Evolutionary conservation across 306 rosid genomes (phyloP).

Genomic region (Trifolium pratense): DNA sequence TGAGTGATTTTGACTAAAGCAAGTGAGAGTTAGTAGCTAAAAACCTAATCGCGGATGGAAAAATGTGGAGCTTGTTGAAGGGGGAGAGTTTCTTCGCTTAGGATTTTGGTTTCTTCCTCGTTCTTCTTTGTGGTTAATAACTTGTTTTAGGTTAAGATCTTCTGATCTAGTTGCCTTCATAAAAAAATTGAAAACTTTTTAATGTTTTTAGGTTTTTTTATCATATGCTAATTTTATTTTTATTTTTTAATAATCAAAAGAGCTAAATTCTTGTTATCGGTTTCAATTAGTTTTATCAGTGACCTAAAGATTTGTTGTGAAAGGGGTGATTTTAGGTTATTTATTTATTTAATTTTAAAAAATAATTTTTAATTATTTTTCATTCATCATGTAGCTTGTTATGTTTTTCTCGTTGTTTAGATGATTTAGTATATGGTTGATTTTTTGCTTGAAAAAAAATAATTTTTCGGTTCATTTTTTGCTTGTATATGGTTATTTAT

Average conservation of each 20-base stretch:
- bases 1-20: background rate
- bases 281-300: background rate
- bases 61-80: background rate
- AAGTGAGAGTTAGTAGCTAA: background rate
- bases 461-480: no score
- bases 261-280: background rate
- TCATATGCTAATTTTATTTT: background rate
- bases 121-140: background rate
- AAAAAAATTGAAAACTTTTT: conserved; percentile 1
- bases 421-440: conserved; percentile 17
- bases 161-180: background rate
- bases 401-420: background rate
- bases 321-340: no score
- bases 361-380: background rate
- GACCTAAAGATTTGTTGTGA: conserved; percentile 1
- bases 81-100: background rate
- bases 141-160: background rate
- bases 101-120: conserved; percentile 1
- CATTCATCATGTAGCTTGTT: conserved; percentile 14
- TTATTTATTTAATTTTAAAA: background rate
- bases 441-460: conserved; percentile 28
- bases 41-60: background rate
- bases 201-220: conserved; percentile 28
- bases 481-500: no score
- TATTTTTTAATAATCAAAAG: background rate